Conservation (phyloP, 1,284 basidiomycete genomes). For the Trichosporon sp. region DNA sequence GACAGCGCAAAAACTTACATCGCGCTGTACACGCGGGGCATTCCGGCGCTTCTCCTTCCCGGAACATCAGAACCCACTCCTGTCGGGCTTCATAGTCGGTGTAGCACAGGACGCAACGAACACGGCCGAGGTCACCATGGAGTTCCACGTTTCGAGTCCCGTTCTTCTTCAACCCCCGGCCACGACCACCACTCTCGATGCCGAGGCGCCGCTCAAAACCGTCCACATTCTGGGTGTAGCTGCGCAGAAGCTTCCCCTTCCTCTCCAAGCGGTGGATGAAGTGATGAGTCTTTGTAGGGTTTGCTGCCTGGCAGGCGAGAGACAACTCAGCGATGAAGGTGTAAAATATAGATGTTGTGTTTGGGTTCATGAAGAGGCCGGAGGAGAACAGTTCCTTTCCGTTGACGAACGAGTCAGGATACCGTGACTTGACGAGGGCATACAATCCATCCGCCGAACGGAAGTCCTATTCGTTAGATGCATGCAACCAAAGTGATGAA, state of each 20-base stretch:
- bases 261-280: conserved; percentile 82
- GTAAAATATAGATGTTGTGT: conserved; percentile 86
- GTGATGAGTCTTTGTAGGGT: conserved; percentile 80
- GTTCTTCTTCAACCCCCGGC: conserved; percentile 61
- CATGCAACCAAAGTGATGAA: background rate
- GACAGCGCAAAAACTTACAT: conserved; percentile 64
- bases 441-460: conserved; percentile 86
- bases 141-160: conserved; percentile 82
- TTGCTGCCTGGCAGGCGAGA: conserved; percentile 73
- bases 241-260: conserved; percentile 81
- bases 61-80: conserved; percentile 67
- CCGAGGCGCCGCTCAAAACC: conserved; percentile 83
- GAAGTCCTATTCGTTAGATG: conserved; percentile 68
- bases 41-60: conserved; percentile 70
- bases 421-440: conserved; percentile 78
- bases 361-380: conserved; percentile 75
- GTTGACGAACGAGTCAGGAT: conserved; percentile 78
- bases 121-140: conserved; percentile 87
- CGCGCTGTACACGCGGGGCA: conserved; percentile 78
- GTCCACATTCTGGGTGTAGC: conserved; percentile 95
- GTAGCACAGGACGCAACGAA: conserved; percentile 79
- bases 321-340: conserved; percentile 91
- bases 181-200: conserved; percentile 66
- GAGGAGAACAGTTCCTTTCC: conserved; percentile 89
- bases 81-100: conserved; percentile 69